Evolutionary conservation across 2,329 filamentous ascomycete species (phyloP).

Genomic region (Penicillium capsulatum): DNA sequence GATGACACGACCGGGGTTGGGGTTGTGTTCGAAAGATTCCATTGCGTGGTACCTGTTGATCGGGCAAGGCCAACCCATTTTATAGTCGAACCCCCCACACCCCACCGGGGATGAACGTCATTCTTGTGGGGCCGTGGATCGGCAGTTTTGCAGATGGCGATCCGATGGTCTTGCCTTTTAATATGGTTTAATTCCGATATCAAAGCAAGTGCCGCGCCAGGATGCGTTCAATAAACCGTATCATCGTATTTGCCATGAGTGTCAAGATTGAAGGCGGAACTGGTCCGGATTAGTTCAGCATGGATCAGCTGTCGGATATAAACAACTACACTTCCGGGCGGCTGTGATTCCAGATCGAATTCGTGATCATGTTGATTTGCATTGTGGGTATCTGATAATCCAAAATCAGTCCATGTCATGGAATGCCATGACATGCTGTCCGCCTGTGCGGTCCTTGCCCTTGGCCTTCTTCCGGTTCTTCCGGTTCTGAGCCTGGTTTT

Average conservation of each 20-base stretch:
- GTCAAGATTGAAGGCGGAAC: conserved; percentile 9
- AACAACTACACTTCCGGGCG: no score
- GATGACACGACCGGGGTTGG: conserved; percentile 52
- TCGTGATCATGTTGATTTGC: no score
- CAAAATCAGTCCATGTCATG: conserved; percentile 39
- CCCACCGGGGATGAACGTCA: conserved; percentile 14
- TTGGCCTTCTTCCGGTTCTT: conserved; percentile 47
- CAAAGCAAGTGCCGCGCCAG: no score
- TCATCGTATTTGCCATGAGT: no score
- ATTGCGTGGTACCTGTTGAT: conserved; percentile 29
- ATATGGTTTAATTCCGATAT: no score
- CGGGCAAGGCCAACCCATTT: conserved; percentile 7
- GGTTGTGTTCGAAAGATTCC: conserved; percentile 55
- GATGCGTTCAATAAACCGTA: no score
- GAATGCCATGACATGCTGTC: conserved; percentile 42
- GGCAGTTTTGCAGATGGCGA: conserved; percentile 13
- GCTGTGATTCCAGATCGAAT: no score
- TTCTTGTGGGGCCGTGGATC: conserved; percentile 17
- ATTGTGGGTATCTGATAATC: conserved; percentile 23
- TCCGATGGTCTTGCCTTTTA: conserved; percentile 4
- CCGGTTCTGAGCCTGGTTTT: conserved; percentile 45
- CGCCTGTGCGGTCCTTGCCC: conserved; percentile 40
- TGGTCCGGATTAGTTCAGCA: conserved; percentile 15
- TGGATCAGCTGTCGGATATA: conserved; percentile 11
- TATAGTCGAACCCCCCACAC: conserved; percentile 17